Evolutionary conservation across 2,329 filamentous ascomycete species (phyloP), one percentile per base, ranked within the genome.

Genomic region (Monilinia fructigena): DNA sequence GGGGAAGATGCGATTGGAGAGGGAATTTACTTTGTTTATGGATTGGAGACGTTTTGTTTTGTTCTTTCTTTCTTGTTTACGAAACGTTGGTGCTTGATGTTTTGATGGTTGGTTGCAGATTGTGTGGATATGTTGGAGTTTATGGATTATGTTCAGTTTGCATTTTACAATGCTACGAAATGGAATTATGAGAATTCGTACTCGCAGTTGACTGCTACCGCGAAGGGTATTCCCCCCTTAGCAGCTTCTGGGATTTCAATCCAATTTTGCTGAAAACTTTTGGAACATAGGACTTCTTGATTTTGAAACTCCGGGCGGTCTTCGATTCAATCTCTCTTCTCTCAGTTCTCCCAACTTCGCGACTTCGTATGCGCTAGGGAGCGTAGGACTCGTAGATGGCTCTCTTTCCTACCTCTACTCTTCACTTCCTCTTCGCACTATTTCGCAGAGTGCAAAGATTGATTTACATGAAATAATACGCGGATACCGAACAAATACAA

Each of bases 351-450:
- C 92, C 11, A 92, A 97, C 77, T 97, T 98, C 74, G 94, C 93
- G 31, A 96, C 93, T 20, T 94, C 93, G 48, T 99, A 99, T 79
- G 90, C 92, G 53, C 86, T 99, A 55, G 92, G 93, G 68, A 96
- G 89, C 53, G 85, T 96, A 20, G 95, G 94, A 68, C 84, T 96
- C 47, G 93, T 99, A 62, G 94, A 98, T 80, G 95, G 95, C 76
- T 97, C 93, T n/a, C 86, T 99, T 66, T 96, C 93, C 18, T 99
- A 98, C 79, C 86, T 99, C 64, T 98, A 96, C 81, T 96, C 93
- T 59, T 96, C 92, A 3, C 83, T 95, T 11, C 88, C 92, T 16
- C 84, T 98, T 66, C 80, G 82, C 50, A 88, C 62, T 80, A 85
- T 80, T 70, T 92, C 82, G 78, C 85, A 87, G 78, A 96, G 92